phyloP scores from a whole-genome alignment of 108 stramenopile species.

The Epithemia pelagica region DNA sequence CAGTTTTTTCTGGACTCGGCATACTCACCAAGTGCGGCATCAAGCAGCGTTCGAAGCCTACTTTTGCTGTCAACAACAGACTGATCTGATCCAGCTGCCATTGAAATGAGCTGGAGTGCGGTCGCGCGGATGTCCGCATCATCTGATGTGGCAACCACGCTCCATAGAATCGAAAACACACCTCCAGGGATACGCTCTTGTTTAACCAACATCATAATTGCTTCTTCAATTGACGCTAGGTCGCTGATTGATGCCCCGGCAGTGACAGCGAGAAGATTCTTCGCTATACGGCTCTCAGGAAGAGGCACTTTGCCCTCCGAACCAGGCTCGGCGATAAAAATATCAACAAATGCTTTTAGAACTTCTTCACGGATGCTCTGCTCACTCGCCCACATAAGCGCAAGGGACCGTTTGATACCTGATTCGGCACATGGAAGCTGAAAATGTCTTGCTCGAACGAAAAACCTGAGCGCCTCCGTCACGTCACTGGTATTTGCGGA shows the following conservation, averaged over 20 bases:
- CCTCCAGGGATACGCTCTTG: constrained; percentile 71
- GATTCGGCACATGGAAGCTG: constrained; percentile 85
- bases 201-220: constrained; percentile 71
- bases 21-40: constrained; percentile 75
- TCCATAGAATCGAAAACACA: constrained; percentile 78
- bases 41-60: constrained; percentile 67
- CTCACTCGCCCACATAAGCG: constrained; percentile 90
- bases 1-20: constrained; percentile 72
- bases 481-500: constrained; percentile 83
- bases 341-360: constrained; percentile 84
- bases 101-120: constrained; percentile 79
- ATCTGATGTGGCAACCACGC: constrained; percentile 51
- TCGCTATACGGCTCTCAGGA: constrained; percentile 68
- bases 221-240: constrained; percentile 91
- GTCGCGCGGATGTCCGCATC: constrained; percentile 49
- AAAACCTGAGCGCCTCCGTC: constrained; percentile 85
- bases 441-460: constrained; percentile 88
- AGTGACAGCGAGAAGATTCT: constrained; percentile 77
- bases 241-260: constrained; percentile 77
- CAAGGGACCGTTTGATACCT: constrained; percentile 87
- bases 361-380: constrained; percentile 81
- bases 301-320: constrained; percentile 70
- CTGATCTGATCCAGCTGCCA: constrained; percentile 85
- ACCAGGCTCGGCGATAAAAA: constrained; percentile 82
- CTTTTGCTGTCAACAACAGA: constrained; percentile 80